Base-by-base conservation (phyloP, 108 stramenopile species). In the Pseudonitzschia pungens region DNA sequence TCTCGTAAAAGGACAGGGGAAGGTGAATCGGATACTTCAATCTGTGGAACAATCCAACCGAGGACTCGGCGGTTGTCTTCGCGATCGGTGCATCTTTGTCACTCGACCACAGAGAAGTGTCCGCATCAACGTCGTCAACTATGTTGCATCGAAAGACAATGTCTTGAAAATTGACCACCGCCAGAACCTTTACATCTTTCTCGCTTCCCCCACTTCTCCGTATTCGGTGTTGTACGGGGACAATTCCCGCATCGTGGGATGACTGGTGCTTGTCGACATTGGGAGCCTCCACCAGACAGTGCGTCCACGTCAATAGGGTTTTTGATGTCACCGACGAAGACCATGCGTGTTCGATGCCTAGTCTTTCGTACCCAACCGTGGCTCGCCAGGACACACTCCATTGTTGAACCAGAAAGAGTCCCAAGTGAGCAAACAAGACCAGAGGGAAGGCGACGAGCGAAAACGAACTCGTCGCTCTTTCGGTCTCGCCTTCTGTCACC, bases 1-100 rank as follows among this genome's bases (percentile, higher is more conserved):
- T 29, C 6, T 70, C 59, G 62, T 89, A 93, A 73, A 93, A 89
- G 5, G 63, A 36, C 5, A 90, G 69, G n/a, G 92, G 86, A 18
- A 89, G 74, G 63, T 89, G 65, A 40, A 86, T 76, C 22, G 92
- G 92, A 73, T 83, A 90, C 27, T 71, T 77, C 16, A 89, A 65
- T 58, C 76, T 65, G 57, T 86, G 89, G 69, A 93, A 93, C 8
- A 63, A 52, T 32, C 76, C 81, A 48, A 62, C 57, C 72, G 66
- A 62, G 22, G 43, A 7, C 28, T 58, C 5, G 10, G 59, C 31
- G 12, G 20, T 55, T 21, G 28, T 53, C 65, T 42, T 60, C 33
- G 54, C 24, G 18, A 28, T 27, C 28, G 15, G 2, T 32, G 26
- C 51, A 55, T 70, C 18, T 42, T 56, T 31, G 44, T 73, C 41